Base-by-base conservation (phyloP, 495 filamentous ascomycete species). In the Talaromyces proteolyticus region DNA sequence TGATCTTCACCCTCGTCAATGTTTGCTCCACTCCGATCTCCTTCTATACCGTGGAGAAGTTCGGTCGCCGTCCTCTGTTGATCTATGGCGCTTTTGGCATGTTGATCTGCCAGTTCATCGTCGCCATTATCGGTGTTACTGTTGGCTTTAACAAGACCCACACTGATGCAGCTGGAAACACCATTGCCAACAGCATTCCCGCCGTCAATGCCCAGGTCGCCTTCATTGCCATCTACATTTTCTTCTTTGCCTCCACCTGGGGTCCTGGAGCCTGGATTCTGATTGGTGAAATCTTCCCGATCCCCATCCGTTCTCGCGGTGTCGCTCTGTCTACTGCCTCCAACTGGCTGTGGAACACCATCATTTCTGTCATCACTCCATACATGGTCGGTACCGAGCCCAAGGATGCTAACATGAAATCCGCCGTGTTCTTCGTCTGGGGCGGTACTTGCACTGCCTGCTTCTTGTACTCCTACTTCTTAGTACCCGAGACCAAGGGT, bases 1-100 rank as follows among this genome's bases (percentile, higher is more conserved):
- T 95, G 58, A 77, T 94, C 70, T 89, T 84, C 52, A 92, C 86
- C 57, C 76, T 91, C 50, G 84, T 94, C 75, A 95, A 94, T 68
- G 88, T 94, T 34, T 70, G 64, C 61, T 91, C 86, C 49, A 94
- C 89, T 12, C 87, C 87, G 14, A 60, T 90, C 57, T 87, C 87
- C 17, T 91, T 94, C 78, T 90, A 73, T 59, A 82, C 86, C 37
- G 84, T 95, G 55, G 89, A 95, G 74, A 80, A 72, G 50, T 76
- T 86, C 56, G 89, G 90, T 53, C 89, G 90, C 66, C 89, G 90
- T 47, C 78, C 81, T n/a, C 76, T 94, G 11, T 85, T 95, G 42
- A 74, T 95, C 56, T 85, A 73, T 58, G 90, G 90, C 52, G 88
- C 84, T 18, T 61, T 81, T 10, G 86, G 86, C 56, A 94, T 95